Evolutionary conservation across 192 early-diverging fungal genomes (phyloP).

Genomic region (Entophlyctis luteolus): DNA sequence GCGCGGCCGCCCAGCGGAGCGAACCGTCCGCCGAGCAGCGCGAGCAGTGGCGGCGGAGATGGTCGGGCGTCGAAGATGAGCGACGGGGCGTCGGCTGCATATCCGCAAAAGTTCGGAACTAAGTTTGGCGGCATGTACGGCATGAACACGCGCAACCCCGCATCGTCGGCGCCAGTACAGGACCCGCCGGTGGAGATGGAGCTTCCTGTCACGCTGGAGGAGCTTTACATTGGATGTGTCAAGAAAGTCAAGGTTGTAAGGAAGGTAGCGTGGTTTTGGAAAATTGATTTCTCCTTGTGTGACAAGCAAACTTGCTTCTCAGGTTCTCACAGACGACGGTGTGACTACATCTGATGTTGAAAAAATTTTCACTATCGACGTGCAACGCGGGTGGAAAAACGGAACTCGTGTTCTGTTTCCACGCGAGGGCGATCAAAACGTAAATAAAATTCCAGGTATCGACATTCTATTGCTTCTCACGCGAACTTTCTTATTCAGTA

Average conservation of each 20-base stretch:
- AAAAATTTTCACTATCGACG: constrained; percentile 51
- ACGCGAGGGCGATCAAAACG: constrained; percentile 51
- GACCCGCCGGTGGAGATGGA: constrained; percentile 40
- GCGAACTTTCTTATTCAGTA: background rate
- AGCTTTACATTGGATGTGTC: constrained; percentile 52
- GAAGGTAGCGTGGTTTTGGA: constrained; percentile 33
- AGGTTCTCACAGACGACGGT: constrained; percentile 52
- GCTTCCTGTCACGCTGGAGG: constrained; percentile 48
- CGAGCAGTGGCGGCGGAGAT: constrained; percentile 26
- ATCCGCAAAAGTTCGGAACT: constrained; percentile 42
- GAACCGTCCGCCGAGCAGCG: no score
- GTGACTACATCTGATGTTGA: constrained; percentile 43
- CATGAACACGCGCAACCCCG: constrained; percentile 37
- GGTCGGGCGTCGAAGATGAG: constrained; percentile 45
- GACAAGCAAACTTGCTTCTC: background rate
- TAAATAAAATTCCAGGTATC: constrained; percentile 51
- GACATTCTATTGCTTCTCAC: background rate
- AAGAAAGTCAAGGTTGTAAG: constrained; percentile 50
- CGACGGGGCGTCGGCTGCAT: constrained; percentile 23
- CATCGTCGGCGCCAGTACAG: constrained; percentile 29
- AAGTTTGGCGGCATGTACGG: constrained; percentile 58
- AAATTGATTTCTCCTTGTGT: background rate
- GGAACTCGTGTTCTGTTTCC: constrained; percentile 54
- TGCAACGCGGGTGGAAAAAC: constrained; percentile 44
- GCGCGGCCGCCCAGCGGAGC: background rate